A percentile compares a stretch with the other conserved stretches of the same genome.
These are phyloP conservation scores for Cryptosporidium xiaoi DNA, from an alignment of 169 alveolate species.

Conservation along the genomic window DNA sequence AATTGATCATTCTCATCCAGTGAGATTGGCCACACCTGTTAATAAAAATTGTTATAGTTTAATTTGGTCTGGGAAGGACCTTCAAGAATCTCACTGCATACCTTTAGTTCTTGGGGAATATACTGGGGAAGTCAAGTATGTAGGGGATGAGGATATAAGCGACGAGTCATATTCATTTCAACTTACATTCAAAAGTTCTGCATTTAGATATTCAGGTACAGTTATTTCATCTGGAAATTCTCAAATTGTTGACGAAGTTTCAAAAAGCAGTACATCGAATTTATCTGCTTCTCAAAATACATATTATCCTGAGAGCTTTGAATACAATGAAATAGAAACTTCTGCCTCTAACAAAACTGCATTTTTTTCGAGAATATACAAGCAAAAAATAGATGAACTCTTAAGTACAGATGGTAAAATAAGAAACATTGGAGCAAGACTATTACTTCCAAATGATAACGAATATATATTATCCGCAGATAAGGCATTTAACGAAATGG, in stretches of 20 bases:
- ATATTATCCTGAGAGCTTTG: constrained; percentile 20
- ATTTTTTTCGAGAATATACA: constrained; percentile 18
- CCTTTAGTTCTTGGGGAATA: constrained; percentile 67
- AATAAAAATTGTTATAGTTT: constrained; percentile 38
- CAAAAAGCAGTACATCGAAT: not conserved
- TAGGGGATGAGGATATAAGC: constrained; percentile 62
- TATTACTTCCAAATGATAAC: constrained; percentile 85
- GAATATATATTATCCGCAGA: constrained; percentile 89
- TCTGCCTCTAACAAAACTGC: constrained; percentile 16
- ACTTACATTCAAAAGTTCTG: constrained; percentile 58
- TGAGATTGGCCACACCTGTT: constrained; percentile 77
- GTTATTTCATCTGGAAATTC: constrained; percentile 13
- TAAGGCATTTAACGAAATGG: constrained; percentile 88
- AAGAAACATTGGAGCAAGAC: constrained; percentile 63
- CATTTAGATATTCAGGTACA: constrained; percentile 41
- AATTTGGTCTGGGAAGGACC: constrained; percentile 32
- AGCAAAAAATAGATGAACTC: not conserved
- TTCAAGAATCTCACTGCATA: constrained; percentile 22
- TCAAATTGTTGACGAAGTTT: constrained; percentile 21
- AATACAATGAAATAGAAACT: constrained; percentile 35
- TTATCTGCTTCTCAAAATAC: not conserved
- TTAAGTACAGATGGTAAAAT: constrained; percentile 26
- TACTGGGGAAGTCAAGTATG: constrained; percentile 64
- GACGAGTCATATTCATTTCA: constrained; percentile 73
- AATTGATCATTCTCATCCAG: constrained; percentile 77